phyloP scores from a whole-genome alignment of 2,329 filamentous ascomycete species.

The Fusarium torulosum region DNA sequence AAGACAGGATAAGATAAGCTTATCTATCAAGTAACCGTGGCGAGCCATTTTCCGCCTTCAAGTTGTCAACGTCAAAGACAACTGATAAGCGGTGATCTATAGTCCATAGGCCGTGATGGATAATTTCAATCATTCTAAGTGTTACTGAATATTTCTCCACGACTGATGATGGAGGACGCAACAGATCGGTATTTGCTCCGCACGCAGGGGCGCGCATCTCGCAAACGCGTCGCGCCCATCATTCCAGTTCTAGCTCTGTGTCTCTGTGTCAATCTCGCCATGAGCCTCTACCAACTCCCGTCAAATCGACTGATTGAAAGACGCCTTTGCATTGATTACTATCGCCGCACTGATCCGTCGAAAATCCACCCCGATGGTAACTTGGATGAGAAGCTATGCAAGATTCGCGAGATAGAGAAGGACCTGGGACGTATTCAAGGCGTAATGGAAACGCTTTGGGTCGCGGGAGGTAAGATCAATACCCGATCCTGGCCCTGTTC shows the following conservation, averaged over 20 bases:
- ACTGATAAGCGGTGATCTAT: neutral
- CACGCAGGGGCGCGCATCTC: neutral
- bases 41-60: neutral
- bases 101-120: neutral
- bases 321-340: slow-evolving; percentile 64
- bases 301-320: slow-evolving; percentile 61
- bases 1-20: slow-evolving; percentile 6
- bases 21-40: neutral
- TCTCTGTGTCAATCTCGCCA: slow-evolving; percentile 61
- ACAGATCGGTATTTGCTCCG: no score
- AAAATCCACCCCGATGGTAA: slow-evolving; percentile 50
- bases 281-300: slow-evolving; percentile 62
- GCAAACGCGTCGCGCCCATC: slow-evolving; percentile 10
- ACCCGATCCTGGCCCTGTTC: rapidly evolving
- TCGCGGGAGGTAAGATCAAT: slow-evolving; percentile 58
- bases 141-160: no score
- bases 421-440: slow-evolving; percentile 66
- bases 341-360: slow-evolving; percentile 55
- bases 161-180: slow-evolving; percentile 1
- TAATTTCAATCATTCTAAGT: neutral
- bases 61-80: neutral
- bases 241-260: slow-evolving; percentile 55
- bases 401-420: slow-evolving; percentile 64
- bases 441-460: slow-evolving; percentile 62
- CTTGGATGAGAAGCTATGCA: slow-evolving; percentile 66